phyloP scores from a whole-genome alignment of 441 rosid species.

The Populus hybrid region DNA sequence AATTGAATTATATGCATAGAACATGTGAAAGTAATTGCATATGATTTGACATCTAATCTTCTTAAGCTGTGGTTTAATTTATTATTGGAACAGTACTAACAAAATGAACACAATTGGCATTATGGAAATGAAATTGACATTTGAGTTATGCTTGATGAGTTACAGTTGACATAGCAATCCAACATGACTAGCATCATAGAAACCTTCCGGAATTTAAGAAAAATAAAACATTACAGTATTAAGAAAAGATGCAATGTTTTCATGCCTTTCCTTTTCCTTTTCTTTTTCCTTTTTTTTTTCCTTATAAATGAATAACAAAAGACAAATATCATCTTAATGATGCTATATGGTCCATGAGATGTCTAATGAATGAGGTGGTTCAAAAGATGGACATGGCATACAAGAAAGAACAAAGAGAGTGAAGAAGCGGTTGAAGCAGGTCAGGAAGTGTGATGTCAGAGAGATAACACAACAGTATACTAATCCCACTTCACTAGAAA shows the following conservation, averaged over 20 bases:
- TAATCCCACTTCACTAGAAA: too few species aligned
- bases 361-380: background rate
- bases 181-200: background rate
- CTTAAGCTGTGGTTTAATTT: background rate
- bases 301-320: background rate
- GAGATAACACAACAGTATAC: too few species aligned
- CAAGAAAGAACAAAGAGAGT: background rate
- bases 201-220: background rate
- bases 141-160: background rate
- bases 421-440: background rate
- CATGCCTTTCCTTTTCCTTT: background rate
- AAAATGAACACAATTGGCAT: background rate
- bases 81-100: background rate
- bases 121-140: background rate
- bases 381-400: background rate
- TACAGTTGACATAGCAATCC: background rate
- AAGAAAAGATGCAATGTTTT: background rate
- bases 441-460: too few species aligned
- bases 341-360: background rate
- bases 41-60: background rate
- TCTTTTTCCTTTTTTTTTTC: too few species aligned
- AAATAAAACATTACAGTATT: background rate
- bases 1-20: background rate
- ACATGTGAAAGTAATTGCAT: background rate
- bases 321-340: background rate